Evolutionary conservation across 2,329 filamentous ascomycete genomes (phyloP).

Genomic region (Capronia epimyces): DNA sequence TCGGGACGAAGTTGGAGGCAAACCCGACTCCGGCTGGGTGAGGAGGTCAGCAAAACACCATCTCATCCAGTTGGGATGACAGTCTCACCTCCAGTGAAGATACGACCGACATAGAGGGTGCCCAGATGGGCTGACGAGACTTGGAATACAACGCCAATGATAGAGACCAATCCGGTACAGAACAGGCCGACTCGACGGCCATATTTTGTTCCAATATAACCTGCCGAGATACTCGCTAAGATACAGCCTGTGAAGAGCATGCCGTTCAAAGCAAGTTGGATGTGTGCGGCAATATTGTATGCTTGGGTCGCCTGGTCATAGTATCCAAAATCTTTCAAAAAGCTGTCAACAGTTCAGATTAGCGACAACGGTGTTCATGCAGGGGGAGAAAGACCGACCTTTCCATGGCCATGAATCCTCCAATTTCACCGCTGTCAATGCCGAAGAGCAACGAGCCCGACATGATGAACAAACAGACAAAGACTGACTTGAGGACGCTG

Average conservation of each 20-base stretch:
- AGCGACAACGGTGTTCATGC: neutral
- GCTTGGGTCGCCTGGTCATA: neutral
- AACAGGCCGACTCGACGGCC: slow-evolving; percentile 6
- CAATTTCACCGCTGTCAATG: slow-evolving; percentile 3
- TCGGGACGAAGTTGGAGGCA: neutral
- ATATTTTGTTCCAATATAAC: slow-evolving; percentile 3
- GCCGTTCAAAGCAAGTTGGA: slow-evolving; percentile 2
- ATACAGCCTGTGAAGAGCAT: neutral
- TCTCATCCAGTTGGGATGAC: no score
- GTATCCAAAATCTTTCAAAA: slow-evolving; percentile 7
- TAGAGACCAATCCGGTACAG: neutral
- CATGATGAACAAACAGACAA: slow-evolving; percentile 4
- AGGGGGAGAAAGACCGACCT: neutral
- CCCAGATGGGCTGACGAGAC: slow-evolving; percentile 1
- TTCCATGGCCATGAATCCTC: slow-evolving; percentile 4
- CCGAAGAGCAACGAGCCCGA: slow-evolving; percentile 5
- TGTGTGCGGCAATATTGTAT: slow-evolving; percentile 4
- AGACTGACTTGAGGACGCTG: neutral
- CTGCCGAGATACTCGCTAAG: slow-evolving; percentile 1
- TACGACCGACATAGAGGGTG: slow-evolving; percentile 1
- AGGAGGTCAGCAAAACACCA: no score
- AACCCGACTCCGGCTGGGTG: neutral
- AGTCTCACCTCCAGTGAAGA: slow-evolving; percentile 4
- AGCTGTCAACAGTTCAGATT: neutral
- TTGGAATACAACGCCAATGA: slow-evolving; percentile 4